Conservation (phyloP, 2,329 filamentous ascomycete genomes). For the Colletotrichum horii region DNA sequence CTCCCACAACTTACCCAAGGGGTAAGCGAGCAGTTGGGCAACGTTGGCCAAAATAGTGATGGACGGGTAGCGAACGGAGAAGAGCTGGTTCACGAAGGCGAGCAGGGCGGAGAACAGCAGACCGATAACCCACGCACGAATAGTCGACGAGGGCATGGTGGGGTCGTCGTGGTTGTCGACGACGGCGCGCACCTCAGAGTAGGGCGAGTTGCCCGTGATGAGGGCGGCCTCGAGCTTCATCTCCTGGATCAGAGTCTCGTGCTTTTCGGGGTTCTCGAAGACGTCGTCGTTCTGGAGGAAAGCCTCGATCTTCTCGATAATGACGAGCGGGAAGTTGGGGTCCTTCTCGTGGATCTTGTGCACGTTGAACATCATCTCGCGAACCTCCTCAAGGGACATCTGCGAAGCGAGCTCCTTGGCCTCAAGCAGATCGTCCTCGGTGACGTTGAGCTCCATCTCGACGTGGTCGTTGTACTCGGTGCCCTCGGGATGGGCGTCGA, state of each 20-base stretch:
- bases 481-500: slow-evolving; percentile 1
- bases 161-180: slow-evolving; percentile 44
- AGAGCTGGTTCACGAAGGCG: slow-evolving; percentile 40
- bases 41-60: slow-evolving; percentile 42
- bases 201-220: slow-evolving; percentile 36
- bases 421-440: slow-evolving; percentile 50
- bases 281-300: slow-evolving; percentile 39
- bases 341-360: slow-evolving; percentile 45
- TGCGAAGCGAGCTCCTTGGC: slow-evolving; percentile 48
- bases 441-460: slow-evolving; percentile 42
- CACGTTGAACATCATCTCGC: slow-evolving; percentile 40
- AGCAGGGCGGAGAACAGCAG: slow-evolving; percentile 36
- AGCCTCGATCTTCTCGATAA: slow-evolving; percentile 41
- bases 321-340: slow-evolving; percentile 47
- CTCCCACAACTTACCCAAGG: slow-evolving; percentile 38
- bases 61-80: slow-evolving; percentile 39
- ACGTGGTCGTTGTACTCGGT: slow-evolving; percentile 4
- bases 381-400: slow-evolving; percentile 47
- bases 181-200: slow-evolving; percentile 43
- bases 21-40: slow-evolving; percentile 41
- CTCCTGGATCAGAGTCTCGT: slow-evolving; percentile 35
- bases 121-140: slow-evolving; percentile 40
- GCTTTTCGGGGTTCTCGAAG: slow-evolving; percentile 39
- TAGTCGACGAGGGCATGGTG: slow-evolving; percentile 38
- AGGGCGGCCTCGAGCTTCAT: slow-evolving; percentile 38